These are phyloP conservation scores for Fusarium sp. DNA, from an alignment of 2,329 filamentous ascomycete genomes.

Conservation along the genomic window DNA sequence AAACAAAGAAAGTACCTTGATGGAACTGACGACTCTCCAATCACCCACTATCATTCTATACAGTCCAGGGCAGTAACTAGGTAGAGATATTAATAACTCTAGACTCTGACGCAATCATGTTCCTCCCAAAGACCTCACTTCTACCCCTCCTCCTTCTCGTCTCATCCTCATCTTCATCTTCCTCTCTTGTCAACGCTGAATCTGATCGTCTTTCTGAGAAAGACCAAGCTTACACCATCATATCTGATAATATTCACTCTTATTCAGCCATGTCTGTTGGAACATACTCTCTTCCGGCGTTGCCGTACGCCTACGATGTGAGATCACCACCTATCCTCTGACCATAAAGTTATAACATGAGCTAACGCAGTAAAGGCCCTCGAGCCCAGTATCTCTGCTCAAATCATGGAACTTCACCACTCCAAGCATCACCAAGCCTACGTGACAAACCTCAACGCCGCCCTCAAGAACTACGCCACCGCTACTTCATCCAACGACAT, in stretches of 20 bases:
- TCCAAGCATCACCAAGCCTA: constrained; percentile 84
- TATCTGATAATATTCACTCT: neutral
- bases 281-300: constrained; percentile 70
- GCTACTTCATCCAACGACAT: constrained; percentile 70
- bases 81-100: constrained; percentile 12
- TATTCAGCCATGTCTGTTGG: constrained; percentile 51
- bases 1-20: constrained; percentile 30
- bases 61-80: neutral
- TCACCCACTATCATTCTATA: too few species aligned
- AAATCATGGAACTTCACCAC: constrained; percentile 88
- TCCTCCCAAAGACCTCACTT: constrained; percentile 14
- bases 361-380: constrained; percentile 65
- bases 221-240: constrained; percentile 2
- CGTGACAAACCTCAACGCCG: constrained; percentile 79
- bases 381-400: constrained; percentile 78
- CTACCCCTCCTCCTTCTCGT: constrained; percentile 39
- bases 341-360: neutral
- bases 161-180: constrained; percentile 6
- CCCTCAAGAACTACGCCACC: constrained; percentile 68
- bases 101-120: constrained; percentile 41
- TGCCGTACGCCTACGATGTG: constrained; percentile 79
- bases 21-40: constrained; percentile 14
- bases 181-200: constrained; percentile 1
- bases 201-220: constrained; percentile 9
- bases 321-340: constrained; percentile 45